Conservation (phyloP, 208 protist species). For the Spongospora subterranea region DNA sequence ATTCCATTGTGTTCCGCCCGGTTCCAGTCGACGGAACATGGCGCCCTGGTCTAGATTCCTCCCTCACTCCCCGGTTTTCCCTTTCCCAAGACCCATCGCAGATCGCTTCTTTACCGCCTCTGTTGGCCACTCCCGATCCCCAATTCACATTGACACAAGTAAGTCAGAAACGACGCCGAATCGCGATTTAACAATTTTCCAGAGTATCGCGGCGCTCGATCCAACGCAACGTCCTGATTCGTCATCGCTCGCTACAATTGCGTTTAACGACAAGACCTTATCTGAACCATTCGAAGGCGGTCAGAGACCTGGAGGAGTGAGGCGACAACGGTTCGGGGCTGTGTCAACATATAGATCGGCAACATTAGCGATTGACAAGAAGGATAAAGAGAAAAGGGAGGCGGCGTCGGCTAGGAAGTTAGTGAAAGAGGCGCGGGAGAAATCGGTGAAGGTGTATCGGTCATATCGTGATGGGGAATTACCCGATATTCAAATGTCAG, state of each 20-base stretch:
- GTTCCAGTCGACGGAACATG: not conserved
- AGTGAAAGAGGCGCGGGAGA: not conserved
- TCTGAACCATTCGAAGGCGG: too few species aligned
- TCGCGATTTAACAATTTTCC: not conserved
- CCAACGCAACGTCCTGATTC: not conserved
- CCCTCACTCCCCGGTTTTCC: not conserved
- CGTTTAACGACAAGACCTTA: not conserved
- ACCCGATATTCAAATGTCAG: not conserved
- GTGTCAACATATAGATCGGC: not conserved
- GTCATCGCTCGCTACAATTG: not conserved
- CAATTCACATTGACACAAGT: not conserved
- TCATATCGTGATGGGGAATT: not conserved
- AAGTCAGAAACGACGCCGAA: not conserved
- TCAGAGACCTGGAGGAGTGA: not conserved
- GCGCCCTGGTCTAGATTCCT: not conserved
- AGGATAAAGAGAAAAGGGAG: not conserved
- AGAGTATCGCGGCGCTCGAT: not conserved
- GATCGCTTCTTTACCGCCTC: not conserved
- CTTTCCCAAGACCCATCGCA: not conserved
- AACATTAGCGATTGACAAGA: not conserved
- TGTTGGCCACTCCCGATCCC: not conserved
- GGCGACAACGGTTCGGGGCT: not conserved
- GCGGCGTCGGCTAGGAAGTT: too few species aligned
- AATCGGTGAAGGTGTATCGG: not conserved
- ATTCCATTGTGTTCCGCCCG: not conserved